Conservation (phyloP, 2,329 filamentous ascomycete species). For the Leptographium wingfieldii region DNA sequence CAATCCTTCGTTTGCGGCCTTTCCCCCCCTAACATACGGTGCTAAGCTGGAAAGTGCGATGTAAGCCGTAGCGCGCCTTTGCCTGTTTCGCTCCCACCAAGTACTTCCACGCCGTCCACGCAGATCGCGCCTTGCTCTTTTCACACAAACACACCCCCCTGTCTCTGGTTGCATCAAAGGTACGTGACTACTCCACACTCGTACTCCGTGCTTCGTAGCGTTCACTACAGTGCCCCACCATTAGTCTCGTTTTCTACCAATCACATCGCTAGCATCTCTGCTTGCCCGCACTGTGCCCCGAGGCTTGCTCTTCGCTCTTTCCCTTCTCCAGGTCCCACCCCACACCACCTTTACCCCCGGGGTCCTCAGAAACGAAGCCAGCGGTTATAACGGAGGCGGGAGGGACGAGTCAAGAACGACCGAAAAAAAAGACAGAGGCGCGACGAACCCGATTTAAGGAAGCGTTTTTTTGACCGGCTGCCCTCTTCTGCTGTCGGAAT, state of each 20-base stretch:
- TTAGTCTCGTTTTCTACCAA: constrained; percentile 1
- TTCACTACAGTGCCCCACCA: not conserved
- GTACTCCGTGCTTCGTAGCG: constrained; percentile 3
- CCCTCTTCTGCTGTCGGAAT: not conserved
- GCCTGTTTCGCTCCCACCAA: not conserved
- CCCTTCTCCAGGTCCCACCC: constrained; percentile 7
- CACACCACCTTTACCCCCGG: constrained; percentile 5
- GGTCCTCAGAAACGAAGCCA: constrained; percentile 7
- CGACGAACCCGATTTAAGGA: not conserved
- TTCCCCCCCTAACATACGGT: not conserved
- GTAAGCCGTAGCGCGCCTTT: not conserved
- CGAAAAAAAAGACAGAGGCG: not conserved
- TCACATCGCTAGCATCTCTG: not conserved
- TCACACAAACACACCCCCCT: not conserved
- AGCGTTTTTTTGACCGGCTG: not conserved
- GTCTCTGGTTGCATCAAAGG: constrained; percentile 5
- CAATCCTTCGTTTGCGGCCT: not conserved
- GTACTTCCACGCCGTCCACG: not conserved
- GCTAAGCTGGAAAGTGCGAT: not conserved
- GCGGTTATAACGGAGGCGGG: constrained; percentile 6
- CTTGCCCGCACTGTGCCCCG: constrained; percentile 6
- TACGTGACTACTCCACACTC: not conserved
- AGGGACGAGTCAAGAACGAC: not conserved
- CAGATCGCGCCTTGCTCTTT: not conserved
- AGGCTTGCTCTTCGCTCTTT: not conserved